phyloP scores from a whole-genome alignment of 2,329 filamentous ascomycete species.

The Hyphodiscus sp. region DNA sequence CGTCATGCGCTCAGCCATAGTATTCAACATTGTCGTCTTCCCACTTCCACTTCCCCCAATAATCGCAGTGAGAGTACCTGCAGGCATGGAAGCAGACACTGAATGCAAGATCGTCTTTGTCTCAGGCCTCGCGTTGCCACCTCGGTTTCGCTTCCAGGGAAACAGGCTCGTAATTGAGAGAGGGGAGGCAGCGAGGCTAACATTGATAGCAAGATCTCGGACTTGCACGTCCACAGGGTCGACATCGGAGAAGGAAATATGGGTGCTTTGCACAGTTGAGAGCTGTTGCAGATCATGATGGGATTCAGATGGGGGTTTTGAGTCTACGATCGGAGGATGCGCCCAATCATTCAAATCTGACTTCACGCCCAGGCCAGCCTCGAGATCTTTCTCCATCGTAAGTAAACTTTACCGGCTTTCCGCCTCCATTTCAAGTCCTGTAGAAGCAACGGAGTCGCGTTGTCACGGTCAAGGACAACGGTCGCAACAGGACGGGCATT shows the following conservation, averaged over 20 bases:
- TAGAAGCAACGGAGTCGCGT: neutral
- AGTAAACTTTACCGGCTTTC: neutral
- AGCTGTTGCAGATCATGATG: slow-evolving; percentile 3
- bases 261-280: slow-evolving; percentile 20
- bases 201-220: slow-evolving; percentile 46
- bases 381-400: slow-evolving; percentile 1
- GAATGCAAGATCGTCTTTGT: slow-evolving; percentile 52
- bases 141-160: slow-evolving; percentile 23
- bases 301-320: neutral
- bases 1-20: slow-evolving; percentile 61
- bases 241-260: slow-evolving; percentile 40
- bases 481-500: no score
- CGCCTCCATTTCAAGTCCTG: neutral
- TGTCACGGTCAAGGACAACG: neutral
- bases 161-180: slow-evolving; percentile 36
- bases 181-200: slow-evolving; percentile 52
- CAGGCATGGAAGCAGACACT: slow-evolving; percentile 56
- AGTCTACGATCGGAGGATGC: neutral
- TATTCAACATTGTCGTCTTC: slow-evolving; percentile 66
- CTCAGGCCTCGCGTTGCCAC: slow-evolving; percentile 31
- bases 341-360: neutral
- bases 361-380: neutral
- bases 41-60: slow-evolving; percentile 69
- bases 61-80: slow-evolving; percentile 66
- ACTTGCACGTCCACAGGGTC: slow-evolving; percentile 48